Evolutionary conservation across 2,329 filamentous ascomycete genomes (phyloP), one percentile per base, ranked within the genome.

Genomic region (Aspergillus calidoustus): DNA sequence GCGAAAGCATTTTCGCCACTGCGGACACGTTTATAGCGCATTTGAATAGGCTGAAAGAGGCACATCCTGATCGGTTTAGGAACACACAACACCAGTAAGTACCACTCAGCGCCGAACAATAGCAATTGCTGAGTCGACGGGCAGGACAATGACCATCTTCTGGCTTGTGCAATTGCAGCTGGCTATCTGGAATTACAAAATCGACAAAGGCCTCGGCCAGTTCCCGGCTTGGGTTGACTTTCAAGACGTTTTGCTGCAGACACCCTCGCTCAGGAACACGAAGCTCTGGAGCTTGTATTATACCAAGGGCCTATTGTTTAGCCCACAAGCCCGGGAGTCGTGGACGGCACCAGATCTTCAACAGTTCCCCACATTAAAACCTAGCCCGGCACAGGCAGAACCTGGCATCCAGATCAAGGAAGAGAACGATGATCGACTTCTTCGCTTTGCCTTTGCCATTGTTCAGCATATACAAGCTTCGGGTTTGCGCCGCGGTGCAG

Each of bases 111-210:
- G 7, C 6, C 11, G 13, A 11, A 15, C 44, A 23, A 23, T n/a
- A 48, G 23, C 51, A 15, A 9, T 13, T 38, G 44, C 47, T 49
- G 13, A 48, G 22, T 28, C 25, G 9, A 38, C 34, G 15, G 3
- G 13, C 11, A 60, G 57, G 23, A 60, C 50, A 28, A 43, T 60
- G 57, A 60, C 57, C n/a, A 60, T 54, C 7, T 60, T 60, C 25
- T 60, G 57, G 57, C 57, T 60, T n/a, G 7, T 60, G 25, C 57
- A 60, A 17, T 51, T 60, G 23, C 57, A 60, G 41, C 19, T 54
- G 19, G 57, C 57, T 22, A 54, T 60, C 41, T 49, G 50, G 46
- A 44, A 60, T 43, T 60, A 60, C 51, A 54, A 54, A n/a, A 48
- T 49, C 25, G 44, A 54, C 19, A 49, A 41, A 17, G n/a, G 41